These are phyloP conservation scores for Canariomyces notabilis DNA, from an alignment of 2,329 filamentous ascomycete species.

Conservation along the genomic window DNA sequence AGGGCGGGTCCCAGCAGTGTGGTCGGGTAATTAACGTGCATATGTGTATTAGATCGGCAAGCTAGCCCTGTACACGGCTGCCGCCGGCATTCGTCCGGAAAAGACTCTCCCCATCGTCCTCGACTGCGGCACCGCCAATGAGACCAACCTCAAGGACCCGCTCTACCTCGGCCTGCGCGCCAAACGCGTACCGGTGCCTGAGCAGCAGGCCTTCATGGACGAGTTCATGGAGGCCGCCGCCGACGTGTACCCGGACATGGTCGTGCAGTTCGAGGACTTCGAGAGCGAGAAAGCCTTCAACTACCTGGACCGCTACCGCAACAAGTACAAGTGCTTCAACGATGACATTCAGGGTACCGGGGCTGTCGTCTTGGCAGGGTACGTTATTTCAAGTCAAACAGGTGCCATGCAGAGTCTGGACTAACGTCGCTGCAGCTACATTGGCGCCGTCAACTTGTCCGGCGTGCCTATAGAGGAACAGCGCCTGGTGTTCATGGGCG, in stretches of 20 bases:
- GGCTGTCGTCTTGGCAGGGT: constrained; percentile 85
- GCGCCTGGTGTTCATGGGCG: constrained; percentile 91
- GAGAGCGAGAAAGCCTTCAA: constrained; percentile 90
- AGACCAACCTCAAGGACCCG: constrained; percentile 60
- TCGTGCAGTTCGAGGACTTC: constrained; percentile 95
- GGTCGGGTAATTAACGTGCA: constrained; percentile 27
- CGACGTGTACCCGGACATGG: constrained; percentile 62
- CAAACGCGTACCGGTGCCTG: constrained; percentile 69
- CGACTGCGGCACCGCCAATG: constrained; percentile 62
- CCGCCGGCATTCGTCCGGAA: constrained; percentile 86
- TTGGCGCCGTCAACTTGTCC: constrained; percentile 74
- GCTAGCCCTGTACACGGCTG: constrained; percentile 88
- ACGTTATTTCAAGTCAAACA: no score
- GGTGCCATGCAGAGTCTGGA: no score
- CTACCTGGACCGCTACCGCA: constrained; percentile 82
- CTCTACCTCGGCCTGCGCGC: constrained; percentile 87
- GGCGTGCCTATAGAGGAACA: constrained; percentile 84
- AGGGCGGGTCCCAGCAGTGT: constrained; percentile 8
- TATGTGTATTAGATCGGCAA: constrained; percentile 66
- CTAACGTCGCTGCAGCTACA: constrained; percentile 42
- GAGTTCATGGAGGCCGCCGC: constrained; percentile 92
- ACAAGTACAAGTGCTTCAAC: constrained; percentile 93
- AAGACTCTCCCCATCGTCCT: constrained; percentile 72
- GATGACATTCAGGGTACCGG: constrained; percentile 98
- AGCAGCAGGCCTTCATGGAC: constrained; percentile 89